phyloP scores from a whole-genome alignment of 345 rosid genomes.

The Nephelium lappaceum region DNA sequence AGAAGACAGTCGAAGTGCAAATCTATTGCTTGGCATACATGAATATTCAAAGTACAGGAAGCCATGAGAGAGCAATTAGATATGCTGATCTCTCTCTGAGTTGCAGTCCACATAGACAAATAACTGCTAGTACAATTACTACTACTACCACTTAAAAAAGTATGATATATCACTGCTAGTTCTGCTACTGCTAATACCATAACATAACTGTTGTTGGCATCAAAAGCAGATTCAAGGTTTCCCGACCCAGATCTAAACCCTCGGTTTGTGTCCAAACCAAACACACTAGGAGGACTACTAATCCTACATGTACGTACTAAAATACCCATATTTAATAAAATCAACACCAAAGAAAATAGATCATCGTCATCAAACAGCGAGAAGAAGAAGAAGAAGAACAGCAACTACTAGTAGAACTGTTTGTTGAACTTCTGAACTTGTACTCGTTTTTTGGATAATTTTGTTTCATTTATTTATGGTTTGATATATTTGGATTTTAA shows the following conservation, averaged over 20 bases:
- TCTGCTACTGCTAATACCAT: constrained; percentile 21
- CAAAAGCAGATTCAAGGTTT: constrained; percentile 34
- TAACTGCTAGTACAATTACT: constrained; percentile 37
- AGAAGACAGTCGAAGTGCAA: constrained; percentile 25
- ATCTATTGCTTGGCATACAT: constrained; percentile 32
- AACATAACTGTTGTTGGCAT: constrained; percentile 38
- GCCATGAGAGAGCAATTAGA: constrained; percentile 24
- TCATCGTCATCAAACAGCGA: constrained; percentile 11
- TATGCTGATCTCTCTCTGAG: constrained; percentile 19
- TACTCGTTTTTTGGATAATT: background rate
- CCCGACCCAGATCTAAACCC: constrained; percentile 23
- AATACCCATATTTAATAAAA: constrained; percentile 2
- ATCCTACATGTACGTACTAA: constrained; percentile 30
- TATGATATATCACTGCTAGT: constrained; percentile 13
- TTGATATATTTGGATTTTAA: constrained; percentile 19
- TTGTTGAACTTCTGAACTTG: constrained; percentile 13
- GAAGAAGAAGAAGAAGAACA: constrained; percentile 4
- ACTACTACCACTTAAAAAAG: constrained; percentile 24
- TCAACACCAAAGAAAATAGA: background rate
- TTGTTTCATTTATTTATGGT: background rate
- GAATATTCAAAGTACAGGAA: constrained; percentile 30
- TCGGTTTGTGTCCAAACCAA: constrained; percentile 17
- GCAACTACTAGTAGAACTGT: background rate
- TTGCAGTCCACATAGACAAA: constrained; percentile 24
- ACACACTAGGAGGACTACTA: constrained; percentile 7